Evolutionary conservation across 129 eudicot species (phyloP), one percentile per base, ranked within the genome.

Genomic region (Escallonia herrerae): DNA sequence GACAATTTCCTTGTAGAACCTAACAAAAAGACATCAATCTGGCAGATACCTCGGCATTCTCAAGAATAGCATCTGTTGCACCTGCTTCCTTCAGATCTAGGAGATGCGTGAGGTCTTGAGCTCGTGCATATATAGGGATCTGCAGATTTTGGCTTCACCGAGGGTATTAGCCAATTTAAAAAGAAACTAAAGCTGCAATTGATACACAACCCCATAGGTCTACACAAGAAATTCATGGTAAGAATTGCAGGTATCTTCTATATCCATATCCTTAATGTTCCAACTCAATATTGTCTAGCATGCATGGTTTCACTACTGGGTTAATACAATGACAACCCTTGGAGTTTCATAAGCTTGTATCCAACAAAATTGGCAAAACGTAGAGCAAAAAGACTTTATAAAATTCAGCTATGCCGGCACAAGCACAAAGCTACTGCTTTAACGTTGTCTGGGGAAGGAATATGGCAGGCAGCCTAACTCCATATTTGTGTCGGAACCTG

Each of bases 61-160:
- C 99, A 63, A 93, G 93, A 73, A 93, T 83, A 43, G 96, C 96
- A 70, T 93, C 99, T 48, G 99, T 93, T 44, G 96, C 99, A 61
- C 99, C 99, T 52, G 86, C 91, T 81, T 84, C 79, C 80, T 93
- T 93, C 70, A 93, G 77, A 61, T 86, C 96, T 65, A 93, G 70
- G 78, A 93, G 80, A 84, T 93, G 99, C 53, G 71, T 63, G 76
- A 89, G 79, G 72, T 93, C 99, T 71, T 82, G 78, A 43, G 99
- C 99, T 41, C 87, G 90, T 6, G 95, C 96, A 76, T 93, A 93
- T 71, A 93, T 93, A 11, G 96, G 96, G 50, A 78, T 59, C 96
- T 93, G 80, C 68, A 76, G 43, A 63, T 46, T 22, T 61, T 42
- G 7, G 52, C 53, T 72, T 11, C 15, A 33, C 43, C 62, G 47